phyloP scores from a whole-genome alignment of 345 rosid species.

The Erodium maritimum region DNA sequence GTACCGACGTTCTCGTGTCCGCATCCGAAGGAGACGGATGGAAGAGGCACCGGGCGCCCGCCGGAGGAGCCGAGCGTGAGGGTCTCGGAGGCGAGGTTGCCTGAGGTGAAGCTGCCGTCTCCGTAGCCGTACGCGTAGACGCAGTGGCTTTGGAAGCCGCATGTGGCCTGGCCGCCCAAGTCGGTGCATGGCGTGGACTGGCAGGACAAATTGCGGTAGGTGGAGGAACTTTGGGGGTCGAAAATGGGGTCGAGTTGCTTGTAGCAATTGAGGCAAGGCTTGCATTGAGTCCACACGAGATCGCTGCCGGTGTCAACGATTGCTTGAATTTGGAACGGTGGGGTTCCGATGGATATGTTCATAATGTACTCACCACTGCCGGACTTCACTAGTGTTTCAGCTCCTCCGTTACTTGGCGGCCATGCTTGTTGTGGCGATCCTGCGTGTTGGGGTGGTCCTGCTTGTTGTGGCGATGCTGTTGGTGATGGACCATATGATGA shows the following conservation, averaged over 20 bases:
- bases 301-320: slow-evolving; percentile 60
- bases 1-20: slow-evolving; percentile 33
- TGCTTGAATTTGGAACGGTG: slow-evolving; percentile 23
- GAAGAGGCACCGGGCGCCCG: slow-evolving; percentile 12
- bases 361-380: slow-evolving; percentile 44
- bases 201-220: slow-evolving; percentile 24
- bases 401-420: not conserved
- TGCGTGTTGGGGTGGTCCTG: slow-evolving; percentile 9
- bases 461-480: not conserved
- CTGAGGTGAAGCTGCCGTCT: slow-evolving; percentile 27
- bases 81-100: slow-evolving; percentile 36
- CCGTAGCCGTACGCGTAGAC: slow-evolving; percentile 36
- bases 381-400: slow-evolving; percentile 25
- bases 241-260: slow-evolving; percentile 31
- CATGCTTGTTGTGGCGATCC: slow-evolving; percentile 3
- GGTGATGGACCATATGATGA: slow-evolving; percentile 1
- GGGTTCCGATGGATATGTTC: slow-evolving; percentile 46
- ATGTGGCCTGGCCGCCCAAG: slow-evolving; percentile 11
- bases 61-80: slow-evolving; percentile 1
- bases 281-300: slow-evolving; percentile 52
- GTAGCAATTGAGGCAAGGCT: slow-evolving; percentile 47
- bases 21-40: slow-evolving; percentile 33
- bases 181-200: slow-evolving; percentile 21
- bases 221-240: slow-evolving; percentile 37
- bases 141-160: slow-evolving; percentile 19